Conservation (phyloP, 129 eudicot genomes). For the Arctium lappa region DNA sequence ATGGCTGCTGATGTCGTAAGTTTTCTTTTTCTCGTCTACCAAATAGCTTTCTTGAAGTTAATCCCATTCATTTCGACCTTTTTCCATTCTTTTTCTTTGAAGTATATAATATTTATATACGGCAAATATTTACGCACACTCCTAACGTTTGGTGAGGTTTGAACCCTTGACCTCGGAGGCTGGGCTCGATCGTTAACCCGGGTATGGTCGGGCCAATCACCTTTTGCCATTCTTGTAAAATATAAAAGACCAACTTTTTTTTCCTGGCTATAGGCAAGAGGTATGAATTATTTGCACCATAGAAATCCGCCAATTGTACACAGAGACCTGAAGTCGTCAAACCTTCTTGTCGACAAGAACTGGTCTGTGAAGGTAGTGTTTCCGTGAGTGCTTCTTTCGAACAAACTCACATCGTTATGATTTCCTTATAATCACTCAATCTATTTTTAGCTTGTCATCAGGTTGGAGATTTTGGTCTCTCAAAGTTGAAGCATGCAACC, state of each 20-base stretch:
- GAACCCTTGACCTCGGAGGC: not conserved
- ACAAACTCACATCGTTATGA: not conserved
- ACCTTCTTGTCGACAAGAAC: conserved; percentile 77
- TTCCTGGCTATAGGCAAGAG: conserved; percentile 64
- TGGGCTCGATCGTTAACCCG: not conserved
- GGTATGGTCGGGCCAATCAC: not conserved
- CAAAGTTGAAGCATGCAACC: conserved; percentile 73
- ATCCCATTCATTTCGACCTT: not conserved
- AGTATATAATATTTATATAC: not conserved
- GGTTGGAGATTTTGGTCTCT: conserved; percentile 96
- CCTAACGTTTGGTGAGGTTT: not conserved
- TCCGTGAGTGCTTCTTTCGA: not conserved
- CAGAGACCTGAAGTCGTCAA: conserved; percentile 89
- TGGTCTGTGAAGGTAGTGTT: conserved; percentile 82
- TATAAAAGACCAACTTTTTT: not conserved
- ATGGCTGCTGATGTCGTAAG: conserved; percentile 93
- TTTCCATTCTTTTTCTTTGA: not conserved
- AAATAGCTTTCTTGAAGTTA: not conserved
- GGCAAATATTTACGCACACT: not conserved
- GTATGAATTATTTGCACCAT: conserved; percentile 94
- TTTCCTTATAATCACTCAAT: not conserved
- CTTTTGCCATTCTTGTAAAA: not conserved
- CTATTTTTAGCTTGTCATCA: conserved; percentile 25
- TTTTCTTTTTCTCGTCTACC: not conserved
- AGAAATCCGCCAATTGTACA: conserved; percentile 90